Conservation (phyloP, 192 early-diverging fungal species). For the Coemansia sp. region DNA sequence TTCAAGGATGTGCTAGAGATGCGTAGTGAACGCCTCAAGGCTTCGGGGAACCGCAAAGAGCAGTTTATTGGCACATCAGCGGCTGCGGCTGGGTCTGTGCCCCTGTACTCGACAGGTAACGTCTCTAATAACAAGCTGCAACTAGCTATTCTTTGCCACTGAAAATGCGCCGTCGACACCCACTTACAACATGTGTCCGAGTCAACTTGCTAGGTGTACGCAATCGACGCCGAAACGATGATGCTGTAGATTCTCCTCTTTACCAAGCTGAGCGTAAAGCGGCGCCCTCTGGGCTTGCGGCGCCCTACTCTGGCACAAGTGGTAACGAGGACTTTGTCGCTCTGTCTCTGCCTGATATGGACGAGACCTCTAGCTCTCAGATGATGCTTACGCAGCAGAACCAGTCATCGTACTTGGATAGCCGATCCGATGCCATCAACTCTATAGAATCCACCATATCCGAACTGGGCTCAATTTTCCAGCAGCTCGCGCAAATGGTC, state of each 20-base stretch:
- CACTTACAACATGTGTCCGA: background rate
- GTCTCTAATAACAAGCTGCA: background rate
- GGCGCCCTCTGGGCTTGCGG: background rate
- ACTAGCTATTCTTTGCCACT: background rate
- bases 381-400: slow-evolving; percentile 62
- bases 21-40: slow-evolving; percentile 93
- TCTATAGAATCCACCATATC: slow-evolving; percentile 97
- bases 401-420: slow-evolving; percentile 83
- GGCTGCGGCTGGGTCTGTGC: slow-evolving; percentile 11
- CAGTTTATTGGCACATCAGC: slow-evolving; percentile 71
- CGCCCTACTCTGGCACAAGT: slow-evolving; percentile 11
- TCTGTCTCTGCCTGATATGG: slow-evolving; percentile 53
- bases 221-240: slow-evolving; percentile 36
- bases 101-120: slow-evolving; percentile 39
- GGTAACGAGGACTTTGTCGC: slow-evolving; percentile 53
- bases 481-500: slow-evolving; percentile 81
- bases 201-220: slow-evolving; percentile 39
- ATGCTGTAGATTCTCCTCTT: slow-evolving; percentile 56
- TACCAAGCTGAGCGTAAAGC: slow-evolving; percentile 55
- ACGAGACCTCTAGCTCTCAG: slow-evolving; percentile 65
- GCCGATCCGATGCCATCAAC: slow-evolving; percentile 86
- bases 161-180: background rate
- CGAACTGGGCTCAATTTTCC: slow-evolving; percentile 88
- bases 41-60: slow-evolving; percentile 81
- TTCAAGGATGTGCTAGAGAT: slow-evolving; percentile 98